A percentile compares a stretch with the other conserved stretches of the same genome.
phyloP scores from a whole-genome alignment of 345 rosid genomes.

The Arabis alpina region DNA sequence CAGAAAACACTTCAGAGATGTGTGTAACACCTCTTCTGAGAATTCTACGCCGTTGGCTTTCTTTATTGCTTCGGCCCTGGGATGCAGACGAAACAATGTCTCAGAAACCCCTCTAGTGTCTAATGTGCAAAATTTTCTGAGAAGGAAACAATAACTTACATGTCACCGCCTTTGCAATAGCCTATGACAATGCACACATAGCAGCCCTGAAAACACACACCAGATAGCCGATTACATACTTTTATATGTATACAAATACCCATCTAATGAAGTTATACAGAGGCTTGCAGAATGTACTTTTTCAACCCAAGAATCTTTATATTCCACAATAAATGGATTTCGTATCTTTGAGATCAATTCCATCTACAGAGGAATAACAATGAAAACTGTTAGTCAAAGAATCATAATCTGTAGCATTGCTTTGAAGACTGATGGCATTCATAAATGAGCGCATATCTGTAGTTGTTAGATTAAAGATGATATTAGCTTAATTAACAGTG shows the following conservation, averaged over 20 bases:
- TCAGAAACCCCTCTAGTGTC: conserved; percentile 19
- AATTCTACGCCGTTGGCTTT: conserved; percentile 78
- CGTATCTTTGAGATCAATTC: conserved; percentile 87
- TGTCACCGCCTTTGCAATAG: conserved; percentile 99
- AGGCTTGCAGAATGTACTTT: conserved; percentile 55
- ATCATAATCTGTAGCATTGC: background rate
- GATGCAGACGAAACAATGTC: conserved; percentile 28
- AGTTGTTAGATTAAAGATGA: background rate
- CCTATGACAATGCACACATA: conserved; percentile 96
- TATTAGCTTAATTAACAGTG: conserved; percentile 1
- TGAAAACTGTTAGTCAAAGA: conserved; percentile 15
- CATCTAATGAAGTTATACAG: background rate
- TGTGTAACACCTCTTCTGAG: conserved; percentile 64
- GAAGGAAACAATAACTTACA: conserved; percentile 58
- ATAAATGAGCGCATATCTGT: background rate
- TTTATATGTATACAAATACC: background rate
- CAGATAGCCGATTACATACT: conserved; percentile 10
- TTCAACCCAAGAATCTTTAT: conserved; percentile 99
- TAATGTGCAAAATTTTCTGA: conserved; percentile 29
- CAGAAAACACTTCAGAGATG: background rate
- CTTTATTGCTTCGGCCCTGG: conserved; percentile 97
- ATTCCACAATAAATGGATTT: conserved; percentile 94
- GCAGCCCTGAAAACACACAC: conserved; percentile 75
- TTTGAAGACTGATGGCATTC: background rate
- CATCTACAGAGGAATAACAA: conserved; percentile 61